These are phyloP conservation scores for Xylariaceae sp. DNA, from an alignment of 2,329 filamentous ascomycete genomes.

Conservation along the genomic window DNA sequence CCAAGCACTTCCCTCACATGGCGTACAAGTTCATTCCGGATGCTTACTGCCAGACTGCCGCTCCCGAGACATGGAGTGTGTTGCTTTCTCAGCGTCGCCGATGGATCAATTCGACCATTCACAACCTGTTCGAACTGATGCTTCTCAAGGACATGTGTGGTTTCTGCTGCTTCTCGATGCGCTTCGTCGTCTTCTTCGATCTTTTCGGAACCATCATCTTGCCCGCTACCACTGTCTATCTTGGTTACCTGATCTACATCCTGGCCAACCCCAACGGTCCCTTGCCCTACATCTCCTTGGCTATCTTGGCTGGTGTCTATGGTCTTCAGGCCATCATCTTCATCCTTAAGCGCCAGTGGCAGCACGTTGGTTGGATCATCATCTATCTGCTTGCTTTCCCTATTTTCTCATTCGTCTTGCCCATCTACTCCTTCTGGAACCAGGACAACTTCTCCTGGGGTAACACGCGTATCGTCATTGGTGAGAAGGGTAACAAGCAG, in stretches of 20 bases:
- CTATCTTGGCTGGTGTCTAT: conserved; percentile 87
- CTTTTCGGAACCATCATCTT: conserved; percentile 88
- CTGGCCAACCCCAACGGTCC: conserved; percentile 64
- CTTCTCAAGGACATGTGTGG: conserved; percentile 91
- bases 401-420: conserved; percentile 85
- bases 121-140: conserved; percentile 89
- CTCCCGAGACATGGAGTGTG: conserved; percentile 90
- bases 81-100: conserved; percentile 94
- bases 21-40: conserved; percentile 93
- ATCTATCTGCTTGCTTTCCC: conserved; percentile 96
- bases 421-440: conserved; percentile 98
- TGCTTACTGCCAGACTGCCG: conserved; percentile 88
- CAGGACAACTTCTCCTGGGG: conserved; percentile 99
- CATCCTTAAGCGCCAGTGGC: conserved; percentile 95
- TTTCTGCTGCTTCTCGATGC: conserved; percentile 98
- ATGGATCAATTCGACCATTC: conserved; percentile 99
- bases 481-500: conserved; percentile 86
- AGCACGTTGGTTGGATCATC: conserved; percentile 98
- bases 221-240: conserved; percentile 79
- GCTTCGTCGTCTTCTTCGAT: conserved; percentile 93
- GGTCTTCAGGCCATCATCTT: conserved; percentile 95
- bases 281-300: conserved; percentile 80
- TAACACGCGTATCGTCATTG: conserved; percentile 95
- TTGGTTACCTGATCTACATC: conserved; percentile 80
- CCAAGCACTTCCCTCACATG: conserved; percentile 93